Base-by-base conservation (phyloP, 352 stramenopile species). In the Phytophthora ramorum region DNA sequence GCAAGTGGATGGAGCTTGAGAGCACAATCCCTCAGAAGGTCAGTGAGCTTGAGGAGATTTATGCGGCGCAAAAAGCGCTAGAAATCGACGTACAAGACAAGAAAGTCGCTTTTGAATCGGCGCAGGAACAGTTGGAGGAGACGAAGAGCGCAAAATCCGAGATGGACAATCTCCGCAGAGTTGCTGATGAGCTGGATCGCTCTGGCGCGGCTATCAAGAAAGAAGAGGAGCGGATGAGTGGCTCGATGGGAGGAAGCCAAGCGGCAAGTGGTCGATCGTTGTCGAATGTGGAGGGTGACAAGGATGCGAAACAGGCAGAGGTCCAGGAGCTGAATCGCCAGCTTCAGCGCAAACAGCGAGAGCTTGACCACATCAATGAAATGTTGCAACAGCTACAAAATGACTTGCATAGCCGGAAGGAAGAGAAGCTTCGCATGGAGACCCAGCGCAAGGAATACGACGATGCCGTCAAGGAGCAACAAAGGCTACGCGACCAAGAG, bases 61-160 rank as follows among this genome's bases (percentile, higher is more conserved):
- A 85, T 58, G 54, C 55, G 53, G 57, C 67, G 1, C 71, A 90
- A 37, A 77, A 76, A 53, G 44, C 44, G 16, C 58, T 92, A 8
- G 73, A 90, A 35, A 69, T 71, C 3, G 80, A 92, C n/a, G 70
- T 87, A 13, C 77, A 78, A 9, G 78, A 85, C 30, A 84, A 85
- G 24, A 79, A 78, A 46, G 20, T 45, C 2, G 24, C 10, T 7
- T 53, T 64, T 47, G 14, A 62, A 14, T 44, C 58, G 26, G 58
- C 47, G 2, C 66, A 74, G 32, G 69, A 74, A 2, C 66, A 80
- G 19, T 56, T 79, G 1, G 73, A 83, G 55, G 71, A 84, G 28
- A 60, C 46, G 2, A 72, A 75, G 17, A 49, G 55, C 26, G 81
- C 66, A 0, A 69, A 78, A 38, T 61, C 66, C 2, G 75, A 77